Evolutionary conservation across 345 rosid species (phyloP), one percentile per base, ranked within the genome.

Genomic region (Sisymbrium irio): DNA sequence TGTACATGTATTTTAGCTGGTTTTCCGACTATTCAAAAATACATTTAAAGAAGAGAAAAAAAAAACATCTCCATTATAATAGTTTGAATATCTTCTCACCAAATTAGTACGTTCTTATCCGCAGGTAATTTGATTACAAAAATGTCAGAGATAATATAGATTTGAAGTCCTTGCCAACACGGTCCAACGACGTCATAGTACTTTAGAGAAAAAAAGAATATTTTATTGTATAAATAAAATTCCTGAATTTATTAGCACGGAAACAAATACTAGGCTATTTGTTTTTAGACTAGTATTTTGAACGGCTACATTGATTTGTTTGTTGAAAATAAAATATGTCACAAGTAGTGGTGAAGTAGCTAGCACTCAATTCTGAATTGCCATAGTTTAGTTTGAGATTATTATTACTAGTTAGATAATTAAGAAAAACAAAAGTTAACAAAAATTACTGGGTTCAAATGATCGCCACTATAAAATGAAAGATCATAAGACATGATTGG

Each of bases 401-500:
- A n/a, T 22, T 22, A 36, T 50, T 9, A 66, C 9, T 33, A 33
- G 6, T 6, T n/a, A n/a, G 49, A 37, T 36, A n/a, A 37, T 32
- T 36, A n/a, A 54, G 41, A 56, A 69, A 35, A n/a, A 54, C 41
- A 56, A 69, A 35, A 41, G 4, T 4, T 53, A 15, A 6, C 19
- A 30, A 54, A 33, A 44, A 18, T 55, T 18, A 67, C 40, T 15
- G 4, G 50, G 9, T 71, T 17, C n/a, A 63, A 50, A 55, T 72
- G 37, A 63, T 63, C 56, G 39, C 70, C 64, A 64, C 39, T 32
- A 73, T 44, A 55, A 56, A 46, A 27, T 10, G 18, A 61, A 49
- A 66, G 27, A 74, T 74, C 33, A 74, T 58, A 66, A 74, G 61
- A 58, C 62, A 66, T 74, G 78, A 74, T 67, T 66, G 53, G 61